Base-by-base conservation (phyloP, 257 asterid genomes). In the Schizonepeta tenuifolia region DNA sequence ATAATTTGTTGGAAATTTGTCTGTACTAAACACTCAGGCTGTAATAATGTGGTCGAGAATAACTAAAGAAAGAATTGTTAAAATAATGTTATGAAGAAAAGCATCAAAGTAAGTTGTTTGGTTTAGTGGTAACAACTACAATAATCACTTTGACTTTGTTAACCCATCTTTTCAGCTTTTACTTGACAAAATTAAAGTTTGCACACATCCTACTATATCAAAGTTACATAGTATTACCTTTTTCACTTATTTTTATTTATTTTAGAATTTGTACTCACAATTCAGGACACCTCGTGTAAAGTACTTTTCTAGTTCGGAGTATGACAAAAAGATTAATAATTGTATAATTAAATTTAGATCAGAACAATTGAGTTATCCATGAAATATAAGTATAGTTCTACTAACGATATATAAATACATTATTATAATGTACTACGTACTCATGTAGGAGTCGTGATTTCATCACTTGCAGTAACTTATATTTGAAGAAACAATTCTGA, bases 21-120 rank as follows among this genome's bases (percentile, higher is more conserved):
- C 84, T 69, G 83, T 75, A 73, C 76, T 65, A 33, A 70, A 41
- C 69, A 59, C 80, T 36, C 59, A 80, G 60, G 70, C 21, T 60
- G 70, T 74, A 63, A 81, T 83, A 44, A 90, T 85, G 51, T 47
- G 82, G 96, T 90, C 95, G 82, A 88, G 79, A 65, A 65, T 47
- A 28, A 57, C 73, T 47, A 51, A 62, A 58, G 6, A 6, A 49
- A 60, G 22, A 63, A 61, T 1, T 63, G 55, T 36, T 51, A 21
- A 12, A 50, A 46, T 66, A 49, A 54, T 65, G 41, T 69, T 70
- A 35, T 11, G 60, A 57, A 17, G 63, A n/a, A 60, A 78, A 60
- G 55, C 62, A 58, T 54, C 14, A 36, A 74, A 36, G 26, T 44
- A 72, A 69, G 43, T 6, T 72, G 75, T 22, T 65, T 60, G 64